Evolutionary conservation across 768 basidiomycete species (phyloP).

Genomic region (Hydnomerulius pinastri): DNA sequence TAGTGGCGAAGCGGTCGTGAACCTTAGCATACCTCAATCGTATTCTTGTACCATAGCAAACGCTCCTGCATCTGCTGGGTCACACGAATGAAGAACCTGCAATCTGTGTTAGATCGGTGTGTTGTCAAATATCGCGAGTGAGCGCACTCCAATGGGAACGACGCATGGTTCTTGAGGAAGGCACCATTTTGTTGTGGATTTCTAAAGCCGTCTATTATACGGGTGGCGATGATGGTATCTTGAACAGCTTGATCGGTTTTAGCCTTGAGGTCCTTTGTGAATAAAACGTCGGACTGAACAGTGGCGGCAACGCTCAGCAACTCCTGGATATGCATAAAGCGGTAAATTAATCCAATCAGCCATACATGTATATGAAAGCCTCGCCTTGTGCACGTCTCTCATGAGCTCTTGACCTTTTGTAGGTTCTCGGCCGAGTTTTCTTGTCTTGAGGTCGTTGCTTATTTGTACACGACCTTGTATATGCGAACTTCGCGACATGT

Average conservation of each 20-base stretch:
- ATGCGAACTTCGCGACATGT: conserved; percentile 46
- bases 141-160: conserved; percentile 80
- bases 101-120: background rate
- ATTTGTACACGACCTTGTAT: conserved; percentile 82
- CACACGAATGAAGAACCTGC: conserved; percentile 72
- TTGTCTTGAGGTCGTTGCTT: conserved; percentile 74
- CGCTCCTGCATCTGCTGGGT: conserved; percentile 72
- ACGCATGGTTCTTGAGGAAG: conserved; percentile 75
- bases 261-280: conserved; percentile 67
- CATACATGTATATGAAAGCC: background rate
- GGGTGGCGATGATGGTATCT: conserved; percentile 76
- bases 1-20: background rate
- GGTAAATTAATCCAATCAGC: background rate
- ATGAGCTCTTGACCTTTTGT: conserved; percentile 72
- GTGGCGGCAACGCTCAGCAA: conserved; percentile 60
- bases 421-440: conserved; percentile 74
- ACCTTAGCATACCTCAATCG: conserved; percentile 62
- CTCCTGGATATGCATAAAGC: conserved; percentile 49
- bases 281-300: conserved; percentile 65
- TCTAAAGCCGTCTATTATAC: conserved; percentile 76
- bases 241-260: conserved; percentile 80
- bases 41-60: conserved; percentile 75
- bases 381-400: conserved; percentile 65
- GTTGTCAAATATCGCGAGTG: background rate
- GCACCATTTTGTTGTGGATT: conserved; percentile 71